Conservation (phyloP, 2,329 filamentous ascomycete species). For the Curvularia spicifera region DNA sequence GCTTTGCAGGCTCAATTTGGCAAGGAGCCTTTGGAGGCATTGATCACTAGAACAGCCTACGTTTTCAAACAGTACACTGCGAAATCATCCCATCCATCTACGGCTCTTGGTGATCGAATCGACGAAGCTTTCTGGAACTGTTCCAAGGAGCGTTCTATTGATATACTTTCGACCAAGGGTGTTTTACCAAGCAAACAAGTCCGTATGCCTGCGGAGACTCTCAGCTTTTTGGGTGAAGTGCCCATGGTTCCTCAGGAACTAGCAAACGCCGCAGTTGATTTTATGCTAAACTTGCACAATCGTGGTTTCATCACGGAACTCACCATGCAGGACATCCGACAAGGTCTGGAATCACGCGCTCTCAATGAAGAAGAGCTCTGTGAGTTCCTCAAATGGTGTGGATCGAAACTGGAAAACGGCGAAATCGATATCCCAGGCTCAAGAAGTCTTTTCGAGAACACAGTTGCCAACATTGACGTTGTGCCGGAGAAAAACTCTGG, state of each 20-base stretch:
- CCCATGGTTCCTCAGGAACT: slow-evolving; percentile 82
- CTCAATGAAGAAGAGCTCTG: slow-evolving; percentile 78
- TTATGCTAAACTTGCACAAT: slow-evolving; percentile 80
- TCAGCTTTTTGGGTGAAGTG: slow-evolving; percentile 85
- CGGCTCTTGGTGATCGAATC: slow-evolving; percentile 81
- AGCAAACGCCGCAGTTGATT: slow-evolving; percentile 68
- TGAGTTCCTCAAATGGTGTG: slow-evolving; percentile 85
- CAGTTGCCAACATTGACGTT: slow-evolving; percentile 69
- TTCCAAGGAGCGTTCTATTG: slow-evolving; percentile 76
- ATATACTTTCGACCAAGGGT: slow-evolving; percentile 86
- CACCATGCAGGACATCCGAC: slow-evolving; percentile 82
- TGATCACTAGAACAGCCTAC: slow-evolving; percentile 81
- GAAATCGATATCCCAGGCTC: slow-evolving; percentile 75
- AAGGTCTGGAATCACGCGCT: slow-evolving; percentile 82
- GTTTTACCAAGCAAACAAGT: slow-evolving; percentile 84
- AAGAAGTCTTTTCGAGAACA: slow-evolving; percentile 76
- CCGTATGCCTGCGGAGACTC: slow-evolving; percentile 72
- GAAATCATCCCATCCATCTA: slow-evolving; percentile 85
- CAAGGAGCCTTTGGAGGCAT: slow-evolving; percentile 63
- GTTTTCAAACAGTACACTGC: slow-evolving; percentile 88
- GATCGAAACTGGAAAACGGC: slow-evolving; percentile 71
- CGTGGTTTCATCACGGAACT: slow-evolving; percentile 88
- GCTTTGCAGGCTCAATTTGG: slow-evolving; percentile 62
- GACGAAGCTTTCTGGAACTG: slow-evolving; percentile 97
- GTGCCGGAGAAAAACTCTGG: slow-evolving; percentile 62